Base-by-base conservation (phyloP, 2,329 filamentous ascomycete genomes). In the Leptodontidium sp. region DNA sequence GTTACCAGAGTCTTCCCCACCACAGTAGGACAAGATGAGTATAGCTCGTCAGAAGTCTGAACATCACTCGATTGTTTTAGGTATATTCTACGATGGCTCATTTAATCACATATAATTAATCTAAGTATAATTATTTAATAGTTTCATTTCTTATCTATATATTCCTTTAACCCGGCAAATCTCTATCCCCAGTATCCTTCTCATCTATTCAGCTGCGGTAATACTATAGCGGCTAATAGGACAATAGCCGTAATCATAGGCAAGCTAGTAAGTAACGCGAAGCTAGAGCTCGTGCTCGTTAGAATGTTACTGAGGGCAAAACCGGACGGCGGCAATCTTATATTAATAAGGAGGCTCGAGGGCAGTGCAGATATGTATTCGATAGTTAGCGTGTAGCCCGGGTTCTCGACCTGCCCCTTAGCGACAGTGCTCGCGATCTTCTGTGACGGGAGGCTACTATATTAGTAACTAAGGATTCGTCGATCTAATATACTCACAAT, bases 361-460 rank as follows among this genome's bases (percentile, higher is more conserved):
- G n/a, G n/a, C n/a, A n/a, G n/a, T 38, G n/a, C 38, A 38, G 29
- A 61, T 55, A 29, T 47, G 32, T 50, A 55, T 32, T 68, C 38
- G 47, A 61, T 38, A 14, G 63, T 68, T 63, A 68, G 53, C 49
- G 63, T 68, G 24, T 63, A 68, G 38, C 21, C 63, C 63, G 40
- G 53, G 6, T 38, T 47, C 64, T 66, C 52, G 38, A 45, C 58
- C 38, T 57, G 32, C 53, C 53, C 32, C 17, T 57, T 57, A 5
- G 58, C 40, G 26, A 57, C 26, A 15, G 49, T 68, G n/a, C n/a
- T n/a, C n/a, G n/a, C n/a, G n/a, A n/a, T n/a, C n/a, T n/a, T n/a
- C n/a, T n/a, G n/a, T n/a, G n/a, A 43, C 32, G 17, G 43, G 47
- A 61, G 38, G 47, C 57, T 63, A 47, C 0, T 14, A 62, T 43